A percentile compares a stretch with the other conserved stretches of the same genome.
phyloP scores from a whole-genome alignment of 2,329 filamentous ascomycete genomes.

The Aspergillus glaucus region DNA sequence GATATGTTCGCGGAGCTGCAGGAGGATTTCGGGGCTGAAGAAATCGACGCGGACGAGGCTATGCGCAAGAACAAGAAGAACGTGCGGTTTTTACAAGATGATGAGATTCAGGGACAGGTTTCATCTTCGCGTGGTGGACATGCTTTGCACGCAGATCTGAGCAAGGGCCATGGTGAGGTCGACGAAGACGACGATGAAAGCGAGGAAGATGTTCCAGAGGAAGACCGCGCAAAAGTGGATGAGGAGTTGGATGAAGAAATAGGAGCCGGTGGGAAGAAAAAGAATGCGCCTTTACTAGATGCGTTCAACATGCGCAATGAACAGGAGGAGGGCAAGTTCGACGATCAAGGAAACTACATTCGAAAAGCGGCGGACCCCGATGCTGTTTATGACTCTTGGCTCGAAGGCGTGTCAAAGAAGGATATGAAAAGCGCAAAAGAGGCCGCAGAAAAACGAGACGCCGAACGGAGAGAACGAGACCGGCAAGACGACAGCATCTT shows the following conservation, averaged over 20 bases:
- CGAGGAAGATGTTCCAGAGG: conserved; percentile 58
- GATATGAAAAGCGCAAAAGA: conserved; percentile 84
- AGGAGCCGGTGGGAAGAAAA: conserved; percentile 83
- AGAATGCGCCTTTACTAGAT: conserved; percentile 86
- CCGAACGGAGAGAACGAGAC: conserved; percentile 64
- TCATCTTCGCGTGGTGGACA: conserved; percentile 66
- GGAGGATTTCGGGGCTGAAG: conserved; percentile 52
- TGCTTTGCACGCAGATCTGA: conserved; percentile 52
- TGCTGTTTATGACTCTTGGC: conserved; percentile 83
- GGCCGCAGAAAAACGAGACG: conserved; percentile 78
- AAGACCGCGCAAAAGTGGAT: conserved; percentile 63
- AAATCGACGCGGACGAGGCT: conserved; percentile 45
- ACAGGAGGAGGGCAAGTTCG: conserved; percentile 87
- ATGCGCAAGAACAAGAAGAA: conserved; percentile 56
- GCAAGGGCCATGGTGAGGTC: conserved; percentile 46
- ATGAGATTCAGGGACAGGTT: conserved; percentile 76
- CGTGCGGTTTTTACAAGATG: conserved; percentile 53
- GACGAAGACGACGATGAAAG: conserved; percentile 58
- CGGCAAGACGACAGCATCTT: conserved; percentile 68
- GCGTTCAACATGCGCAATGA: conserved; percentile 92
- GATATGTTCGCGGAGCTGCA: conserved; percentile 80
- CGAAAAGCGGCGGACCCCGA: conserved; percentile 85
- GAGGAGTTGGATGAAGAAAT: conserved; percentile 81
- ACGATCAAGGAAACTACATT: conserved; percentile 85
- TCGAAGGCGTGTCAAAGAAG: conserved; percentile 87